Evolutionary conservation across 495 filamentous ascomycete genomes (phyloP).

Genomic region (Corynascus novoguineensis): DNA sequence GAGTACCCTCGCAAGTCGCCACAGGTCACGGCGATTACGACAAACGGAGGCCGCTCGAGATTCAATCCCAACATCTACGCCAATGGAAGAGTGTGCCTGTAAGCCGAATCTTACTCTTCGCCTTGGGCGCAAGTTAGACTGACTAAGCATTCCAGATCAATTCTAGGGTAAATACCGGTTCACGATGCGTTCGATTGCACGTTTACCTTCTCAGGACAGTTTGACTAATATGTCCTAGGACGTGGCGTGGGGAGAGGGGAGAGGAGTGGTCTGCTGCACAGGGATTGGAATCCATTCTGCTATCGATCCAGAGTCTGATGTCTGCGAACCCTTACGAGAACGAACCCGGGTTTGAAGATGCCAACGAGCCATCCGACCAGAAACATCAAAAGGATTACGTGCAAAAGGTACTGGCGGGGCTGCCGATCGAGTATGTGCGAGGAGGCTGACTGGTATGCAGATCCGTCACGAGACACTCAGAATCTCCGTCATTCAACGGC

Average conservation of each 20-base stretch:
- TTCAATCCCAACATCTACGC: constrained; percentile 98
- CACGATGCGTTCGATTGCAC: not conserved
- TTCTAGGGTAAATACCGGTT: constrained; percentile 63
- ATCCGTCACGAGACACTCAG: constrained; percentile 89
- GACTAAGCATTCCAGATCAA: constrained; percentile 61
- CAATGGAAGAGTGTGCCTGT: constrained; percentile 88
- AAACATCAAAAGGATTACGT: constrained; percentile 74
- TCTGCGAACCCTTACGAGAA: constrained; percentile 92
- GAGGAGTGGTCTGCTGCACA: constrained; percentile 97
- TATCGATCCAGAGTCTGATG: constrained; percentile 96
- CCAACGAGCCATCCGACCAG: constrained; percentile 60
- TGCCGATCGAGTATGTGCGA: too few relatives aligned
- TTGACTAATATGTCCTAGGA: constrained; percentile 53
- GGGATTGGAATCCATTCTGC: constrained; percentile 85
- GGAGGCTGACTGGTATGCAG: constrained; percentile 39
- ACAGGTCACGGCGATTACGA: constrained; percentile 68
- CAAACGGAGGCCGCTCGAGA: constrained; percentile 76
- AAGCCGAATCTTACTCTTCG: constrained; percentile 23
- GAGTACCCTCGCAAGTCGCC: constrained; percentile 88
- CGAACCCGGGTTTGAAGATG: constrained; percentile 86
- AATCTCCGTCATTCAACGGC: constrained; percentile 75
- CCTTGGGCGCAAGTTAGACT: not conserved
- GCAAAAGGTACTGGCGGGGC: constrained; percentile 76
- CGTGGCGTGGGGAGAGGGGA: constrained; percentile 82
- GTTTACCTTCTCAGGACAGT: not conserved